Evolutionary conservation across 2,329 filamentous ascomycete genomes (phyloP).

Genomic region (Lasiodiplodia hormozganensis): DNA sequence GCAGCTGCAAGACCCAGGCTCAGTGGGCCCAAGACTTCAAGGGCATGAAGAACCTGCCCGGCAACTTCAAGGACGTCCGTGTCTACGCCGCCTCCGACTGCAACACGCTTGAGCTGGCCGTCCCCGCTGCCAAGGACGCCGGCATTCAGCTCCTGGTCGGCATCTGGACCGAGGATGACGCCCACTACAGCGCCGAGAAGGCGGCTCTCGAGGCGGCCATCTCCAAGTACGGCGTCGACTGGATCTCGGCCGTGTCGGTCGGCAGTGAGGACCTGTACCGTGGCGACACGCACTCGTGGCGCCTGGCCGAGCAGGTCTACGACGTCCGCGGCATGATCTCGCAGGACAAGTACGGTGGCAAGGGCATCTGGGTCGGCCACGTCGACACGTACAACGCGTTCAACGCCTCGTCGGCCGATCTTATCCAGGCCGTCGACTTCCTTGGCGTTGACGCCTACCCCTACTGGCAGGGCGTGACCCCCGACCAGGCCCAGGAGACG

Average conservation of each 20-base stretch:
- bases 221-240: slow-evolving; percentile 42
- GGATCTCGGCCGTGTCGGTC: slow-evolving; percentile 46
- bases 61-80: slow-evolving; percentile 38
- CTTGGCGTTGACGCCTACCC: slow-evolving; percentile 47
- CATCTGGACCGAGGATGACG: slow-evolving; percentile 42
- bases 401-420: slow-evolving; percentile 44
- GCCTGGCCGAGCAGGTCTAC: slow-evolving; percentile 38
- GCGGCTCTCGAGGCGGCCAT: slow-evolving; percentile 42
- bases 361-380: slow-evolving; percentile 40
- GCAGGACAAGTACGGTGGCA: slow-evolving; percentile 31
- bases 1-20: slow-evolving; percentile 37
- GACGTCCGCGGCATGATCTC: slow-evolving; percentile 38
- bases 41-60: slow-evolving; percentile 36
- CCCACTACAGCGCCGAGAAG: slow-evolving; percentile 44
- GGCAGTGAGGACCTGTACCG: slow-evolving; percentile 68
- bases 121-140: slow-evolving; percentile 44
- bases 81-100: slow-evolving; percentile 41
- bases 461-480: slow-evolving; percentile 45
- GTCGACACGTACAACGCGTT: slow-evolving; percentile 48
- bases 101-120: slow-evolving; percentile 35
- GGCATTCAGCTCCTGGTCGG: slow-evolving; percentile 47
- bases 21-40: slow-evolving; percentile 41
- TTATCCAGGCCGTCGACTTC: slow-evolving; percentile 47
- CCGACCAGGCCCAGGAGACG: slow-evolving; percentile 42
- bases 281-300: slow-evolving; percentile 30